Conservation (phyloP, 2,329 filamentous ascomycete genomes). For the Cordyceps cicadae region DNA sequence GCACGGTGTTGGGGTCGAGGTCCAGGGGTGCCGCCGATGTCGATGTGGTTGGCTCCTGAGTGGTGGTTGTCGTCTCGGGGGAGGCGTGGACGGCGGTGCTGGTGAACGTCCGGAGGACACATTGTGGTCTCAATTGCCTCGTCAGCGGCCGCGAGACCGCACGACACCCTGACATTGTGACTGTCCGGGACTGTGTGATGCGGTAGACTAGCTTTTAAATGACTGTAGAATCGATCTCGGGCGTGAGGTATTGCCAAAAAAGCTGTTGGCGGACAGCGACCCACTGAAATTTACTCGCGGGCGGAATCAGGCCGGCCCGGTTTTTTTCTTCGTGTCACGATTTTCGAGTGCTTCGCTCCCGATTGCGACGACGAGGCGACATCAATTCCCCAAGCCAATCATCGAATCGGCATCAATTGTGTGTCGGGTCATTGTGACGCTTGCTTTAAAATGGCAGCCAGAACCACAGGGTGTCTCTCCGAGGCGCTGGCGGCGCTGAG, state of each 20-base stretch:
- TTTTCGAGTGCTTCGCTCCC: slow-evolving; percentile 17
- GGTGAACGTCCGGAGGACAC: slow-evolving; percentile 29
- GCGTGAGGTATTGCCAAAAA: slow-evolving; percentile 18
- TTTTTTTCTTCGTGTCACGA: slow-evolving; percentile 19
- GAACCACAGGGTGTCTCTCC: slow-evolving; percentile 40
- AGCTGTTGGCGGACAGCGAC: slow-evolving; percentile 18
- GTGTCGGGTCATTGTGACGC: neutral
- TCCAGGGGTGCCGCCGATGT: slow-evolving; percentile 26
- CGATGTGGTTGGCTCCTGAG: slow-evolving; percentile 8
- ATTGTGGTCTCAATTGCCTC: slow-evolving; percentile 40
- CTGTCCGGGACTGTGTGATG: slow-evolving; percentile 13
- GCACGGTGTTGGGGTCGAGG: slow-evolving; percentile 61
- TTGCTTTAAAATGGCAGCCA: slow-evolving; percentile 33
- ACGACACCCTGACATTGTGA: slow-evolving; percentile 50
- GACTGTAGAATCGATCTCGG: slow-evolving; percentile 10
- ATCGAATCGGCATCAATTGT: neutral
- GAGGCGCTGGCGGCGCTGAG: slow-evolving; percentile 45
- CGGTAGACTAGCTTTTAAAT: neutral
- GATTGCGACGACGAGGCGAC: slow-evolving; percentile 1
- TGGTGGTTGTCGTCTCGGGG: slow-evolving; percentile 15
- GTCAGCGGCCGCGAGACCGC: slow-evolving; percentile 50
- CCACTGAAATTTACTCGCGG: slow-evolving; percentile 23
- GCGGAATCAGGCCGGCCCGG: slow-evolving; percentile 21
- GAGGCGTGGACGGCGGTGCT: slow-evolving; percentile 25
- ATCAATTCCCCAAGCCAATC: neutral